Evolutionary conservation across 768 basidiomycete species (phyloP).

Genomic region (Termitomyces sp.): DNA sequence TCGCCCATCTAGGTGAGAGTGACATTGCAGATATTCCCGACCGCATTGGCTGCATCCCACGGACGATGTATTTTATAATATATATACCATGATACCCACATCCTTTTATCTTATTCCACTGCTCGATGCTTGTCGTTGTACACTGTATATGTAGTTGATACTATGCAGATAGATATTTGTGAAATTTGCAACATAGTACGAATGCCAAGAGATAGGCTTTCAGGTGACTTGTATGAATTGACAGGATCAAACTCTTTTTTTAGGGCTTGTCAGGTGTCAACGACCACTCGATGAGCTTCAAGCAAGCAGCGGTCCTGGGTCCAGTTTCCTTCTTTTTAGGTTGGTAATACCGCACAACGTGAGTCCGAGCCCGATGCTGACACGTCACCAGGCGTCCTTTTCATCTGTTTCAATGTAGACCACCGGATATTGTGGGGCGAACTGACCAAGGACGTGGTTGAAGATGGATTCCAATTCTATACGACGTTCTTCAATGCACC

Average conservation of each 20-base stretch:
- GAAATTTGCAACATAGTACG: not conserved
- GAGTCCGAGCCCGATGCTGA: not conserved
- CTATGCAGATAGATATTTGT: not conserved
- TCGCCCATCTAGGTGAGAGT: slow-evolving; percentile 21
- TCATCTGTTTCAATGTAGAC: slow-evolving; percentile 86
- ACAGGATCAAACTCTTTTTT: slow-evolving; percentile 1
- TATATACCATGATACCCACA: slow-evolving; percentile 16
- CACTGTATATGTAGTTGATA: slow-evolving; percentile 1
- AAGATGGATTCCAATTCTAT: slow-evolving; percentile 87
- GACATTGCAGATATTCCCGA: slow-evolving; percentile 4
- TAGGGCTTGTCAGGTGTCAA: not conserved
- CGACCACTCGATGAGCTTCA: slow-evolving; percentile 67
- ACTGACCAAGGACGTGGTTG: slow-evolving; percentile 56
- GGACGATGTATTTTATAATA: slow-evolving; percentile 2
- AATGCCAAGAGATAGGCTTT: not conserved
- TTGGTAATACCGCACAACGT: slow-evolving; percentile 25
- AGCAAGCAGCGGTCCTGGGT: slow-evolving; percentile 81
- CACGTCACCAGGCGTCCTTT: slow-evolving; percentile 55
- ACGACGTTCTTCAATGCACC: slow-evolving; percentile 91
- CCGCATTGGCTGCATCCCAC: slow-evolving; percentile 5
- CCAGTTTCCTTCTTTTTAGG: slow-evolving; percentile 90
- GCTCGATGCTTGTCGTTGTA: slow-evolving; percentile 9
- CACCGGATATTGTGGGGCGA: slow-evolving; percentile 74
- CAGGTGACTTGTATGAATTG: not conserved
- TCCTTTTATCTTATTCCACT: slow-evolving; percentile 10